phyloP scores from a whole-genome alignment of 2,329 filamentous ascomycete species.

The Cytospora chrysosperma region DNA sequence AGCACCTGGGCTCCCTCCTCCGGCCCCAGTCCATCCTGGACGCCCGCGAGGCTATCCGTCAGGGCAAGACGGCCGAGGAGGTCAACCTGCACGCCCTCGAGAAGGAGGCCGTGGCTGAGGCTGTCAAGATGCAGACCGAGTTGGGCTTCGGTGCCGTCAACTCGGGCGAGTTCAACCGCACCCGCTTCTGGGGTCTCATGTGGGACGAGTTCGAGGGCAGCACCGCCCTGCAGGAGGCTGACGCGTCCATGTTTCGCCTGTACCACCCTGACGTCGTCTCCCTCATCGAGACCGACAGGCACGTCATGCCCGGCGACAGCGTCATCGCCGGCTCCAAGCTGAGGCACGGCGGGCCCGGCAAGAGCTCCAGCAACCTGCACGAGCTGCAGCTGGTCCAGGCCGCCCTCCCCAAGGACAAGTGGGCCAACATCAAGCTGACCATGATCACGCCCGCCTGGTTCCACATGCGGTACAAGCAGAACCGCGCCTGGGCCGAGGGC shows the following conservation, averaged over 20 bases:
- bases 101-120: constrained; percentile 62
- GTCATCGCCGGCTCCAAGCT: constrained; percentile 52
- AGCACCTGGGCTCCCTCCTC: constrained; percentile 39
- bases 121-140: constrained; percentile 67
- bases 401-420: constrained; percentile 45
- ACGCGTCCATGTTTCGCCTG: constrained; percentile 51
- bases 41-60: constrained; percentile 59
- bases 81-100: constrained; percentile 59
- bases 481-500: constrained; percentile 53
- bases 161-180: constrained; percentile 67
- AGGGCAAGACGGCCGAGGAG: constrained; percentile 52
- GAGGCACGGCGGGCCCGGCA: constrained; percentile 39
- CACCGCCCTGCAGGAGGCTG: constrained; percentile 48
- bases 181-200: constrained; percentile 52
- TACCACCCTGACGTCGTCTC: constrained; percentile 57
- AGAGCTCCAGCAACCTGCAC: constrained; percentile 48
- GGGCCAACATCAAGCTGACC: constrained; percentile 53
- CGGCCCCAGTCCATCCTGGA: constrained; percentile 35
- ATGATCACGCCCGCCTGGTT: constrained; percentile 55
- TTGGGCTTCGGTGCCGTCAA: constrained; percentile 66
- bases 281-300: constrained; percentile 50
- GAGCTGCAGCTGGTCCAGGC: constrained; percentile 50
- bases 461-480: constrained; percentile 57
- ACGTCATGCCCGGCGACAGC: constrained; percentile 57
- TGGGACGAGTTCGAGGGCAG: constrained; percentile 55